Conservation (phyloP, 371 early-diverging fungal genomes). For the Smittium culicis region DNA sequence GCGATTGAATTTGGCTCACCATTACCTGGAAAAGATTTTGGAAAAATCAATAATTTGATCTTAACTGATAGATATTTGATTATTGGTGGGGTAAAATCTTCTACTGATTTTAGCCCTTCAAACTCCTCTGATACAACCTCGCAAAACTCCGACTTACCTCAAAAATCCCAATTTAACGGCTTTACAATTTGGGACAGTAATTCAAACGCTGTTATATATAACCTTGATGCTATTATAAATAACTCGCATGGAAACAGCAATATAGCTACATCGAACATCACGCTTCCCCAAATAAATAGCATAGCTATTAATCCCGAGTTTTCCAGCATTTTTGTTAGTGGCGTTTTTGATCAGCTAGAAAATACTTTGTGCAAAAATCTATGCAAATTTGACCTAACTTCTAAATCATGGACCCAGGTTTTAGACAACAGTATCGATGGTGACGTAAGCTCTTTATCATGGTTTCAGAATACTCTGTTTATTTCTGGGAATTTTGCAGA, state of each 20-base stretch:
- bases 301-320: background rate
- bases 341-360: background rate
- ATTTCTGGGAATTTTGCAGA: background rate
- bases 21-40: background rate
- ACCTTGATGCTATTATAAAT: background rate
- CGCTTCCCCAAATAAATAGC: background rate
- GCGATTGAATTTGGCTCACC: background rate
- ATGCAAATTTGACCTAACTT: background rate
- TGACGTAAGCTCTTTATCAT: background rate
- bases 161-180: background rate
- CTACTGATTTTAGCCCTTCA: background rate
- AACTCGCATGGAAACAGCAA: background rate
- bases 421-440: background rate
- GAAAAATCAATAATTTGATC: background rate
- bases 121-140: background rate
- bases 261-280: background rate
- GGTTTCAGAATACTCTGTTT: background rate
- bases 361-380: background rate
- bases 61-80: background rate
- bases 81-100: background rate
- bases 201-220: background rate
- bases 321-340: background rate
- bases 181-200: background rate
- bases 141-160: background rate
- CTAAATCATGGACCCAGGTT: background rate